Base-by-base conservation (phyloP, 176 grass and related monocot species). In the Ensete glaucum region DNA sequence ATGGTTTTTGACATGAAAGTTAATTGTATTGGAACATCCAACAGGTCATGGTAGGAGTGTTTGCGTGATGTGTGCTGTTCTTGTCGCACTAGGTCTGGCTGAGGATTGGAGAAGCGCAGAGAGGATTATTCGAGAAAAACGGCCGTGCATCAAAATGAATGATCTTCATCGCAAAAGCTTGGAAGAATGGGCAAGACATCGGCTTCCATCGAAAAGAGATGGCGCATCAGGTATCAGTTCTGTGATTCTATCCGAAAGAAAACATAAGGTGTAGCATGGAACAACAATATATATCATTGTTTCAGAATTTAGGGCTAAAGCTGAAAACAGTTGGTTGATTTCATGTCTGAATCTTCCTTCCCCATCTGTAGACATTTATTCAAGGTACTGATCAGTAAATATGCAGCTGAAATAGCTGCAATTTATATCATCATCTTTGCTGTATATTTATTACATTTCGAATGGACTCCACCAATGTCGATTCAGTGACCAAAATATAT, bases 1-100 rank as follows among this genome's bases (percentile, higher is more conserved):
- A 20, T 67, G 7, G 13, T 22, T n/a, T n/a, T 53, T 62, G 20
- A 19, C 57, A 53, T 24, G n/a, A 14, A 54, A 56, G 50, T 10
- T 26, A 2, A 24, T 74, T 9, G 27, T 17, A 21, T 56, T 57
- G 52, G 52, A 55, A 54, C 57, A 64, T 51, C 21, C 60, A 26
- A 77, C 75, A 94, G 95, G 95, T 85, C 95, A 94, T 86, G 90
- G 90, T 78, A 91, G 90, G 89, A 94, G 88, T 53, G 88, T 88
- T 17, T 89, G 88, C 70, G 86, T 91, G 52, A 84, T 91, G 86
- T 94, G 85, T n/a, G 90, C 88, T 23, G 64, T 94, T 77, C 80
- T 94, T 52, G 95, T 99, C 50, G 84, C 69, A 0, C 48, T 86
- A 53, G 95, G 78, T 62, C 16, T 91, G 54, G 82, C 95, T 15